Conservation (phyloP, 2,329 filamentous ascomycete genomes). For the Trichoderma arundinaceum region DNA sequence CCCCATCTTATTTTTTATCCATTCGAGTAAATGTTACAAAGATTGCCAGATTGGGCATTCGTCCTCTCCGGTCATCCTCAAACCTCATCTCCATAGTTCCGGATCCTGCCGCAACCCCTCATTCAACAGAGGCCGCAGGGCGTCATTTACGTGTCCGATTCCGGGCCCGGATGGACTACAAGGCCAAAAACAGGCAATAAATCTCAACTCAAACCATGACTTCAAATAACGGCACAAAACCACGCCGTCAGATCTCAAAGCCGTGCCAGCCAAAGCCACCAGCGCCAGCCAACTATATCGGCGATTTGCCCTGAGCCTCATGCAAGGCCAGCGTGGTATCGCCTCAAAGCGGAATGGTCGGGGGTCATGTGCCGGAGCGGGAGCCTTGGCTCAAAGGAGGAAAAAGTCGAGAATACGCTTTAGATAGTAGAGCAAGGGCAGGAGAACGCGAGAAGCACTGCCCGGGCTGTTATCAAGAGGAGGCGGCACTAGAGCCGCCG, state of each 20-base stretch:
- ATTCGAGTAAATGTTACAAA: not conserved
- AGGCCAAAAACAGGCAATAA: conserved; percentile 19
- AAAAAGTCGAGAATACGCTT: not conserved
- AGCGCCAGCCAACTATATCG: not conserved
- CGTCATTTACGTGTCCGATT: not conserved
- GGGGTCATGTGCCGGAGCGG: conserved; percentile 16
- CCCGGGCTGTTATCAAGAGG: conserved; percentile 8
- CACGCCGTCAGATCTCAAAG: too few relatives aligned
- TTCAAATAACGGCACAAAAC: not conserved
- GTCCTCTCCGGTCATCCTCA: not conserved
- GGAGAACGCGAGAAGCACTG: conserved; percentile 6
- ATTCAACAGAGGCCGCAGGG: not conserved
- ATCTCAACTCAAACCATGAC: not conserved
- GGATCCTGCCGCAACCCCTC: conserved; percentile 7
- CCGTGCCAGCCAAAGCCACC: not conserved
- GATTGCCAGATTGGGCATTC: not conserved
- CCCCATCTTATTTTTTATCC: too few relatives aligned
- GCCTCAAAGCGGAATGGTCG: conserved; percentile 16
- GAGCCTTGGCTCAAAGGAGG: not conserved
- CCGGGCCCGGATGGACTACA: not conserved
- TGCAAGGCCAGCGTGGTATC: conserved; percentile 23
- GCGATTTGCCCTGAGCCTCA: conserved; percentile 23
- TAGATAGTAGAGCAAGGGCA: not conserved
- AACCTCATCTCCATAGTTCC: conserved; percentile 1
- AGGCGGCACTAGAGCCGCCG: not conserved